Evolutionary conservation across 192 early-diverging fungal species (phyloP), one percentile per base, ranked within the genome.

Genomic region (Coemansia sp.): DNA sequence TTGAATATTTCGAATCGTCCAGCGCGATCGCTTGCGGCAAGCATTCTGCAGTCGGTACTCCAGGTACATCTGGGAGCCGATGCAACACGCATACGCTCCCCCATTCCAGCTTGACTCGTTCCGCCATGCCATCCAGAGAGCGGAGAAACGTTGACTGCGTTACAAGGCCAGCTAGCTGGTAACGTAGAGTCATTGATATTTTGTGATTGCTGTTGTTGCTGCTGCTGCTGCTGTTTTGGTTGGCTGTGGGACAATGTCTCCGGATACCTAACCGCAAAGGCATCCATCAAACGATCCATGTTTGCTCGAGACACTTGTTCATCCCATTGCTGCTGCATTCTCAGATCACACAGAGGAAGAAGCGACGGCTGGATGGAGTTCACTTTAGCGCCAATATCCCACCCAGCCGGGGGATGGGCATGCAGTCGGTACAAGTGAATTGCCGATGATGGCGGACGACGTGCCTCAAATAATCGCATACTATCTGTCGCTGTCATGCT

Each of bases 101-200:
- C 71, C 49, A 55, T 48, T 6, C 71, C 74, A 2, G 65, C 74
- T 7, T 72, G 72, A 54, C 78, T 74, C 5, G 72, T 61, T 4
- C 79, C 79, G n/a, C 67, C 66, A 39, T 82, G 71, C 79, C 79
- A 82, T 9, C 74, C 79, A 11, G 79, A 82, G 32, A 82, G 71
- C 22, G 74, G 68, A 57, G 79, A 72, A 41, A 82, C 79, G 59
- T 67, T 73, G 37, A 82, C 61, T 8, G 69, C 52, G 51, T 51
- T 69, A 54, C 76, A 62, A 3, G 70, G 70, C 66, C 58, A 62
- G 19, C 54, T 8, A 15, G 49, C 43, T 48, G 65, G 6, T 8
- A 39, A 22, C 13, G n/a, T 10, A 46, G 47, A 12, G 21, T 15
- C 22, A n/a, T 41, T 12, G 36, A 15, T 16, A 32, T 16, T 19